Base-by-base conservation (phyloP, 106 monocot species). In the Allium sativum region DNA sequence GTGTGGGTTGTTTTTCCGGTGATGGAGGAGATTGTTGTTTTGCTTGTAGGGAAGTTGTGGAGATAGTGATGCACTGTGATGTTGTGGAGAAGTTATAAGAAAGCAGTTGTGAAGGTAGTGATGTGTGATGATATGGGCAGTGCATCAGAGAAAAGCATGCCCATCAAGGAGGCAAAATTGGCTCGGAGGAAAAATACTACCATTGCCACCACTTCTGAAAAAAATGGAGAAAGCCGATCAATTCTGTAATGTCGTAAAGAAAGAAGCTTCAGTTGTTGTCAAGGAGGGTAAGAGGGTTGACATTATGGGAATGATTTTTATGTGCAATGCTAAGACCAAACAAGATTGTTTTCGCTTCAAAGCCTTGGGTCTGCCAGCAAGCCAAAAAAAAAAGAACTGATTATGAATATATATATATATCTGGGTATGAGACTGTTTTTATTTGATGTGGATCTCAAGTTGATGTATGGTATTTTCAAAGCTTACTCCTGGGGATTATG, bases 351-450 rank as follows among this genome's bases (percentile, higher is more conserved):
- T 53, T 41, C 52, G 44, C 15, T 74, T 70, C 66, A 70, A 70
- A 64, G 65, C 74, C 16, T 74, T 79, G 9, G 79, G 79, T 52
- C 46, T 79, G 6, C 79, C 79, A 10, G 79, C 44, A 61, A 67
- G 74, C 43, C 74, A n/a, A n/a, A n/a, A n/a, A n/a, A 79, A 64
- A 79, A 74, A 52, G 70, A 65, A 42, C 9, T 72, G 15, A 74
- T 79, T 20, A 66, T 52, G 43, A 65, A n/a, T n/a, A n/a, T n/a
- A n/a, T n/a, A 79, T 57, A 22, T 79, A 44, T 79, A 79, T 50
- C 74, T 70, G 66, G 79, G 79, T n/a, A 79, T 79, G 79, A 70
- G 69, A 18, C 47, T 79, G 9, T 79, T 79, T 70, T 55, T 79
- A 8, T 79, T 70, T 79, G 74, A 79, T 40, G 21, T 74, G 66